These are phyloP conservation scores for Arbutus unedo DNA, from an alignment of 148 eudicot species.

Conservation along the genomic window DNA sequence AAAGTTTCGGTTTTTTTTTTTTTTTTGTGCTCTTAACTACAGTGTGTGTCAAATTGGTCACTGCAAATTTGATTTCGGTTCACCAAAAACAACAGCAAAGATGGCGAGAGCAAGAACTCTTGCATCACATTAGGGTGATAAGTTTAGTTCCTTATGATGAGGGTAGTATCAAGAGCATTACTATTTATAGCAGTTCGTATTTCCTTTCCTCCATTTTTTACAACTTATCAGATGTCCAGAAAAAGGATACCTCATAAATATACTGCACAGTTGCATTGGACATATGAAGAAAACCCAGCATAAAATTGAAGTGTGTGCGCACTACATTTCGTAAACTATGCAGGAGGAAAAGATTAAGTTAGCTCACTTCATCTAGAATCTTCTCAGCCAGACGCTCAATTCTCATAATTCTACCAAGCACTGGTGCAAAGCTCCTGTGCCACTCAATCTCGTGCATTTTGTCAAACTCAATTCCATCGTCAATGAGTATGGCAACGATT, in stretches of 20 bases:
- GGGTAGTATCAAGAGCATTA: not conserved
- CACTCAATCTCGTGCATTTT: constrained; percentile 57
- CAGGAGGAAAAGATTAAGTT: not conserved
- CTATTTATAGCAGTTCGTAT: not conserved
- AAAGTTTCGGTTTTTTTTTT: no score
- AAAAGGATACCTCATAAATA: not conserved
- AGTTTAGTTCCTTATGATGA: not conserved
- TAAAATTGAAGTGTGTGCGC: not conserved
- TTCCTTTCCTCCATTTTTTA: not conserved
- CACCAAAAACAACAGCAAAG: not conserved
- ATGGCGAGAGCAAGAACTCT: not conserved
- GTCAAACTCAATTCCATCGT: constrained; percentile 81
- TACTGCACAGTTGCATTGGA: not conserved
- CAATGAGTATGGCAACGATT: constrained; percentile 71
- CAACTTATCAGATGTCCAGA: not conserved
- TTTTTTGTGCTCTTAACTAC: no score
- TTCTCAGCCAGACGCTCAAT: constrained; percentile 81
- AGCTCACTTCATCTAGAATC: constrained; percentile 70
- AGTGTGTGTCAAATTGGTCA: no score
- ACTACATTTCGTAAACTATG: not conserved
- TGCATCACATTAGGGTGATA: not conserved
- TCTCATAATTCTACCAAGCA: constrained; percentile 78
- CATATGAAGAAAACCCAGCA: not conserved
- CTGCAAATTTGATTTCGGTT: no score
- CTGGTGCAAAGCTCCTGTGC: constrained; percentile 64